Conservation (phyloP, 2,329 filamentous ascomycete species). For the Penicillium sp. region DNA sequence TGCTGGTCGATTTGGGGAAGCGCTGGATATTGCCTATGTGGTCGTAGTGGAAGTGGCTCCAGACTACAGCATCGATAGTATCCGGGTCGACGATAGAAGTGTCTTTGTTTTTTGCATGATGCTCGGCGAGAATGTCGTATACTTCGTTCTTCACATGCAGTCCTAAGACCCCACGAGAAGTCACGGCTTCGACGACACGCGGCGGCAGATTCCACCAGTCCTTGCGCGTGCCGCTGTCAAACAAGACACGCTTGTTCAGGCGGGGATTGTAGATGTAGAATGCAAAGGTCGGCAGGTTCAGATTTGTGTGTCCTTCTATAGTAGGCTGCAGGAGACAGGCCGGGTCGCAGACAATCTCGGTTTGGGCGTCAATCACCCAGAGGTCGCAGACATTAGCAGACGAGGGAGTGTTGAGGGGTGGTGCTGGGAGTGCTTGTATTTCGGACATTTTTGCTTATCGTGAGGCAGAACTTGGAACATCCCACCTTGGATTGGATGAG, state of each 20-base stretch:
- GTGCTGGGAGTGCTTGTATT: background rate
- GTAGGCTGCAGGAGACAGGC: constrained; percentile 18
- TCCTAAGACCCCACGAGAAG: constrained; percentile 18
- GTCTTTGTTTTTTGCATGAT: background rate
- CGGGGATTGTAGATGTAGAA: constrained; percentile 20
- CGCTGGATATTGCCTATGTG: constrained; percentile 46
- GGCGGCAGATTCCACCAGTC: constrained; percentile 28
- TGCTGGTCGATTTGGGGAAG: constrained; percentile 39
- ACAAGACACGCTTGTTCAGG: constrained; percentile 22
- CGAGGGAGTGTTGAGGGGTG: constrained; percentile 15
- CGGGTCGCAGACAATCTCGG: constrained; percentile 20
- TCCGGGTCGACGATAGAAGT: constrained; percentile 21
- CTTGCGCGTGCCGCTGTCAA: constrained; percentile 28
- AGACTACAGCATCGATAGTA: constrained; percentile 37
- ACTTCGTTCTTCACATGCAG: constrained; percentile 25
- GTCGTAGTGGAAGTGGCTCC: constrained; percentile 49
- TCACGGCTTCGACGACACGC: constrained; percentile 17
- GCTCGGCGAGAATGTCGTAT: constrained; percentile 27
- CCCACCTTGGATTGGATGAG: too few relatives aligned
- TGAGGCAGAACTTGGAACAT: too few relatives aligned
- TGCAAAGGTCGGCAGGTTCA: constrained; percentile 22
- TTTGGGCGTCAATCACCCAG: constrained; percentile 20
- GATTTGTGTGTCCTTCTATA: constrained; percentile 20
- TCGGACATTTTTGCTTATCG: background rate
- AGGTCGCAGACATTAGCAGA: constrained; percentile 17